Percentiles rank a stretch among this genome's conserved stretches.
Evolutionary conservation across 768 basidiomycete genomes (phyloP).

Genomic region (Pleurotus pulmonarius): DNA sequence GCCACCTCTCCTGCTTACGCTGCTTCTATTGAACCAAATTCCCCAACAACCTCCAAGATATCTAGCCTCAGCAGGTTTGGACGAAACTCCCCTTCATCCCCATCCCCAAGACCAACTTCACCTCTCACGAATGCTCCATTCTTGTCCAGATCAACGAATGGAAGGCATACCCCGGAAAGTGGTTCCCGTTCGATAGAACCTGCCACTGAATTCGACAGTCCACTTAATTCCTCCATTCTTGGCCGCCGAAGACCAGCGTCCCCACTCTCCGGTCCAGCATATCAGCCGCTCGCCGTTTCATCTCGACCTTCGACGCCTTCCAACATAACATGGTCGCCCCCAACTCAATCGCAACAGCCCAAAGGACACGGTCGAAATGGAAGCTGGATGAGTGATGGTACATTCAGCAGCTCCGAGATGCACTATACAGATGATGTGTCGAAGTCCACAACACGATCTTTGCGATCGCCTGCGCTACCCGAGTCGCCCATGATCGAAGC

Average conservation of each 20-base stretch:
- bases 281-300: conserved; percentile 56
- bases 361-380: conserved; percentile 50
- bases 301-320: conserved; percentile 70
- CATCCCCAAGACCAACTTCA: conserved; percentile 44
- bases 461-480: conserved; percentile 54
- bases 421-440: conserved; percentile 31
- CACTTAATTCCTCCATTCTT: conserved; percentile 48
- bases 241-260: conserved; percentile 67
- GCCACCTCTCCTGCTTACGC: conserved; percentile 62
- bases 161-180: conserved; percentile 62
- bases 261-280: conserved; percentile 58
- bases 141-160: conserved; percentile 60
- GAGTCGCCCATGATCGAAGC: conserved; percentile 53
- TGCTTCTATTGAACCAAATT: conserved; percentile 23
- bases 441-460: conserved; percentile 40
- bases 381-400: conserved; percentile 51
- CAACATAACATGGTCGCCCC: conserved; percentile 66
- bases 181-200: conserved; percentile 28
- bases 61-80: conserved; percentile 45
- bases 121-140: conserved; percentile 42
- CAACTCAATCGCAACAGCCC: conserved; percentile 19
- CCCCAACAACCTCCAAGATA: conserved; percentile 27
- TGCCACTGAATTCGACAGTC: conserved; percentile 39
- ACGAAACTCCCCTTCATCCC: conserved; percentile 49
- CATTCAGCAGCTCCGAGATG: conserved; percentile 25